A percentile compares a stretch with the other conserved stretches of the same genome.
These are phyloP conservation scores for Calonectria pseudoturangicola DNA, from an alignment of 2,329 filamentous ascomycete genomes.

Conservation along the genomic window DNA sequence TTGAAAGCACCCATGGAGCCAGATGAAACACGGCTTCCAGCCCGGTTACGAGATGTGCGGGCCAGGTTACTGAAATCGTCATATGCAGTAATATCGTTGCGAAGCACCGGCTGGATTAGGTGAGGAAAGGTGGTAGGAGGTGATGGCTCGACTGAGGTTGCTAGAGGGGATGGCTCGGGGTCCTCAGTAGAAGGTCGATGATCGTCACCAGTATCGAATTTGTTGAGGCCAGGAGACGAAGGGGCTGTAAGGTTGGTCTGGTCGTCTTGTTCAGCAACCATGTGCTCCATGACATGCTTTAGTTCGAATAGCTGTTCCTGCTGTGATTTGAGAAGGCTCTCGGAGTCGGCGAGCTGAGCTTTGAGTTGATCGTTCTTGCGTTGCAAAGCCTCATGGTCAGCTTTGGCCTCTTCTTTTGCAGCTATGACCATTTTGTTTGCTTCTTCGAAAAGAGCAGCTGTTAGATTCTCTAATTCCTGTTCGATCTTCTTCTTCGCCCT, in stretches of 20 bases:
- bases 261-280: conserved; percentile 84
- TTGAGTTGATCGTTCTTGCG: conserved; percentile 92
- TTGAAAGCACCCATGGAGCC: conserved; percentile 76
- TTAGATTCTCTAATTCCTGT: conserved; percentile 91
- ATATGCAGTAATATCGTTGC: conserved; percentile 87
- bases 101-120: conserved; percentile 87
- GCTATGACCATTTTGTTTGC: conserved; percentile 97
- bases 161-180: conserved; percentile 57
- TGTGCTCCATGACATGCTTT: conserved; percentile 93
- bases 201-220: conserved; percentile 76
- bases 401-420: conserved; percentile 91
- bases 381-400: conserved; percentile 86
- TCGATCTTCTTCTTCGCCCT: conserved; percentile 93
- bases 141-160: conserved; percentile 64
- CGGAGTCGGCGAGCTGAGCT: conserved; percentile 89
- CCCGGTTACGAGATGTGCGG: conserved; percentile 77
- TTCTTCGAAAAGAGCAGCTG: conserved; percentile 96
- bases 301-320: conserved; percentile 95
- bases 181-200: conserved; percentile 59
- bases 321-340: conserved; percentile 89
- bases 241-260: conserved; percentile 83
- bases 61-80: conserved; percentile 90
- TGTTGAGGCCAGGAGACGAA: conserved; percentile 85
- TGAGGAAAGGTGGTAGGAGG: conserved; percentile 85
- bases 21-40: conserved; percentile 80